Base-by-base conservation (phyloP, 176 grass and related monocot species). In the Ensete ventricosum region DNA sequence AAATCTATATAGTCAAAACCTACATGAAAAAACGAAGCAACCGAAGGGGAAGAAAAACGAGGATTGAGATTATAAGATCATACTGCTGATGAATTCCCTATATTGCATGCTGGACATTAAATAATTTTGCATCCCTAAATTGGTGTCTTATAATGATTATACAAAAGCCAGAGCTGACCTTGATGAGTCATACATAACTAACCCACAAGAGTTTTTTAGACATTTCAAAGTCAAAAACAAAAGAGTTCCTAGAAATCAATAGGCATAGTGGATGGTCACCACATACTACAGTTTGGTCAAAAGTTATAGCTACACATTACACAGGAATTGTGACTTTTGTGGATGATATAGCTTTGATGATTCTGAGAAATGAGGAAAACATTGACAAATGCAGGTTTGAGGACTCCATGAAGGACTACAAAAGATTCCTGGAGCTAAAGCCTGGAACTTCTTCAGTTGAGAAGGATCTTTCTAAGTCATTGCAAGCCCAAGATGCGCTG, bases 401-500 rank as follows among this genome's bases (percentile, higher is more conserved):
- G 73, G 86, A 93, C 73, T 89, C 94, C 77, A 82, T 83, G 69
- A 83, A 54, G 1, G 76, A 98, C 53, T 98, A 93, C 52, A 91
- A 81, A 67, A 98, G 81, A 72, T 89, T 82, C 67, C 64, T 98
- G 70, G 88, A 93, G 79, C 50, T 91, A 58, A 91, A 84, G 43
- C 90, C 90, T 24, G 80, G 72, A 34, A 76, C 82, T 72, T 59
- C 86, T 82, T 83, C 78, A 2, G 86, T 85, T 69, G 88, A 91
- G 69, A 98, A 98, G 88, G 95, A 98, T 59, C 54, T 93, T 62
- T 93, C 95, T 54, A 90, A 98, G 79, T 58, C 90, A 65, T 75
- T 87, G 74, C 95, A 98, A 81, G 88, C 95, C 48, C 81, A 89
- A 64, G 87, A 78, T 62, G 91, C 95, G 53, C 71, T 98, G 27